phyloP scores from a whole-genome alignment of 768 basidiomycete genomes.

The Austroboletus eburneus region DNA sequence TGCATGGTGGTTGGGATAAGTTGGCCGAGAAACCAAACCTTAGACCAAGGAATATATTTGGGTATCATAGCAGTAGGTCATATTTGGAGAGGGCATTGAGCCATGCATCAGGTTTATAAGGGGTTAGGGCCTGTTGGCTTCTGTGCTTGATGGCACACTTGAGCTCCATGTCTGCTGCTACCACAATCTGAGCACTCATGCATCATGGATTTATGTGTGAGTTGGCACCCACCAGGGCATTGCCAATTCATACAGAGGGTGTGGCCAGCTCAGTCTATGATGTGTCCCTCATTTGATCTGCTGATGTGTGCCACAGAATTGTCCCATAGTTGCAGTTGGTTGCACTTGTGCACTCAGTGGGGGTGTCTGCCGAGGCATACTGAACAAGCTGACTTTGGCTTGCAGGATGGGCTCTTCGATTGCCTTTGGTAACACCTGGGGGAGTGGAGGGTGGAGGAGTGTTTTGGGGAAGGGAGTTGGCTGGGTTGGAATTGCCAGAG shows the following conservation, averaged over 20 bases:
- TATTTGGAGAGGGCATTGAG: too few relatives aligned
- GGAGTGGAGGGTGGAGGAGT: too few relatives aligned
- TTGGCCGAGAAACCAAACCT: background rate
- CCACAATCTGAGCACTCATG: background rate
- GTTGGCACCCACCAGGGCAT: background rate
- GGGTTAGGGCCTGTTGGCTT: background rate
- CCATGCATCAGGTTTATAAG: background rate
- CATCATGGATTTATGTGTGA: background rate
- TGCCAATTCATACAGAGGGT: constrained; percentile 1
- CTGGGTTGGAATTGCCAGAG: too few relatives aligned
- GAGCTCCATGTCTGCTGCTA: background rate
- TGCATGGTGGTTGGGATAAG: background rate
- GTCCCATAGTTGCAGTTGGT: background rate
- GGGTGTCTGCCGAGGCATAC: background rate
- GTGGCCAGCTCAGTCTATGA: background rate
- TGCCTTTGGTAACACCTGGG: too few relatives aligned
- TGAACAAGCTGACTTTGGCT: background rate
- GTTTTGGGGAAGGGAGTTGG: too few relatives aligned
- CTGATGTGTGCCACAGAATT: background rate
- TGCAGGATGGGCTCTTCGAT: too few relatives aligned
- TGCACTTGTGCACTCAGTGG: constrained; percentile 1
- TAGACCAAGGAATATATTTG: background rate
- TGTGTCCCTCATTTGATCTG: background rate
- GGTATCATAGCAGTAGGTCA: background rate
- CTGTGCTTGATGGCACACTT: background rate